Evolutionary conservation across 108 stramenopile species (phyloP), one percentile per base, ranked within the genome.

Genomic region (Nannochloropsis gaditana): DNA sequence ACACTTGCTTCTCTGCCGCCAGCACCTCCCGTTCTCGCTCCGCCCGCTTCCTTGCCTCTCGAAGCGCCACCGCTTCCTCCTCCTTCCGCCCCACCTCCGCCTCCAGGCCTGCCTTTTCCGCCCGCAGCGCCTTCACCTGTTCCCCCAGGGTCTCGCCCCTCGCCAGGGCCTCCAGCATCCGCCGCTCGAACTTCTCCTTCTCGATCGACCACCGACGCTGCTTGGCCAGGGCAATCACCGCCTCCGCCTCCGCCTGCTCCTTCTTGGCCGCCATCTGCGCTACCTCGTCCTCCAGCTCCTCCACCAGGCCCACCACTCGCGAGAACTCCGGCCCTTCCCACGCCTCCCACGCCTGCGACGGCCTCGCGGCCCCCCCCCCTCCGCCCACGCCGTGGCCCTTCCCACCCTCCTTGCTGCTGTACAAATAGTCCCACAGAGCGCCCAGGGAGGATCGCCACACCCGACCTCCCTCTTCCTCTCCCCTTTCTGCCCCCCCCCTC

Each of bases 211-310:
- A 80, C 84, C 43, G 44, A 9, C 84, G 84, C 42, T 84, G 84
- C 19, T 45, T 84, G 44, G 87, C 87, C 44, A 88, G 83, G 45
- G 84, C 83, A 81, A 88, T 84, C 87, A 84, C 84, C 19, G 83
- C 80, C 84, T 88, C 83, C 43, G 87, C 87, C 81, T 88, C 87
- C 42, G 83, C 45, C 80, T 88, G 87, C 21, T 83, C 87, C 43
- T 84, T 79, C 81, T 80, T 44, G 1, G 87, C 87, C 2, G 84
- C 80, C 81, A 88, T 83, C 43, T 47, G 45, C 9, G 87, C 87
- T 50, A 88, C 45, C 87, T 88, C 87, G 83, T 88, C 87, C 50
- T 88, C 87, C 82, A 88, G 45, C 19, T 50, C 43, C 84, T 88
- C 82, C 47, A 88, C 50, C 44, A 88, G 84, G 45, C 47, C 50